Percentiles rank a stretch among this genome's conserved stretches.
phyloP scores from a whole-genome alignment of 2,329 filamentous ascomycete genomes.

The Sphaerulina musiva region DNA sequence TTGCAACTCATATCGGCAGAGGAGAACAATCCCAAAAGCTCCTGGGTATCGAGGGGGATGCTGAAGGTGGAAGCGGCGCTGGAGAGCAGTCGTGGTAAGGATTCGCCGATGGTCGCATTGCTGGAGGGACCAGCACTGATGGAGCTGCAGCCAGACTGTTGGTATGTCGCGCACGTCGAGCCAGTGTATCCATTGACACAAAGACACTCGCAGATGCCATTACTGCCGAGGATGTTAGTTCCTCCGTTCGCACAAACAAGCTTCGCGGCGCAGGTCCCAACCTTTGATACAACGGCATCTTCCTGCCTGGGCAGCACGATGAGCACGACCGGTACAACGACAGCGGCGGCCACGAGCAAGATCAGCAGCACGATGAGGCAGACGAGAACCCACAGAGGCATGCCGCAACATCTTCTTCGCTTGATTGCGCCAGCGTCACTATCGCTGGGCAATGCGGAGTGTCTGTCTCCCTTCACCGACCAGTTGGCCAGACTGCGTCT shows the following conservation, averaged over 20 bases:
- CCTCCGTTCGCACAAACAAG: slow-evolving; percentile 74
- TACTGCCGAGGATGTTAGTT: slow-evolving; percentile 59
- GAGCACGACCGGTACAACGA: slow-evolving; percentile 69
- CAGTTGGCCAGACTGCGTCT: slow-evolving; percentile 3
- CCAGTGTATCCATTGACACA: slow-evolving; percentile 84
- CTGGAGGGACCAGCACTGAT: slow-evolving; percentile 41
- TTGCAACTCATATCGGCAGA: slow-evolving; percentile 69
- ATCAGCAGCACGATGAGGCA: slow-evolving; percentile 59
- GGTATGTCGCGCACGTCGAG: slow-evolving; percentile 46
- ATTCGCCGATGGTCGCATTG: slow-evolving; percentile 74
- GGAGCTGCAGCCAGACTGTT: slow-evolving; percentile 52
- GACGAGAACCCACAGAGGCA: slow-evolving; percentile 73
- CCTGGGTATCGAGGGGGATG: slow-evolving; percentile 63
- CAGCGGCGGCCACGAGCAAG: slow-evolving; percentile 68
- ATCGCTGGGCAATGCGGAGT: slow-evolving; percentile 26
- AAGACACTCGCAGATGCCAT: slow-evolving; percentile 67
- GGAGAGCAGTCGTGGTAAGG: slow-evolving; percentile 67
- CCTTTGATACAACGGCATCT: slow-evolving; percentile 31
- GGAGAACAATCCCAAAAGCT: slow-evolving; percentile 71
- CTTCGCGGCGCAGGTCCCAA: slow-evolving; percentile 52
- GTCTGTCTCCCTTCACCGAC: slow-evolving; percentile 14
- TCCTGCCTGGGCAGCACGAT: slow-evolving; percentile 48
- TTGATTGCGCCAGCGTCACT: slow-evolving; percentile 25
- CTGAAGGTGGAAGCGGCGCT: slow-evolving; percentile 63
- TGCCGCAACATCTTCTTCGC: slow-evolving; percentile 67